phyloP scores from a whole-genome alignment of 495 filamentous ascomycete species.

The Umbilicaria muhlenbergii region DNA sequence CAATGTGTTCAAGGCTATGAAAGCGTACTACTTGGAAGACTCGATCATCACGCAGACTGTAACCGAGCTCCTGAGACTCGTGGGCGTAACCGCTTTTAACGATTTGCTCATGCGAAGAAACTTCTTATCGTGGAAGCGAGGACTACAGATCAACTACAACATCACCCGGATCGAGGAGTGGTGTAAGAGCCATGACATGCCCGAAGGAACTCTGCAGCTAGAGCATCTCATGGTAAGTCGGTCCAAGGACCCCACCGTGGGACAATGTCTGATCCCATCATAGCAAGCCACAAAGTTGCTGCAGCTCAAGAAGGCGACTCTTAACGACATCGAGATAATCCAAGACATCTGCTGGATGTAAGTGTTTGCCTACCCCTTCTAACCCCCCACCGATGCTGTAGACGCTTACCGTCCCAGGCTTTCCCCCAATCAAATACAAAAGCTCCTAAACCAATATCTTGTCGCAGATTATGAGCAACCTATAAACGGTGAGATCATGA shows the following conservation, averaged over 20 bases:
- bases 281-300: constrained; percentile 97
- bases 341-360: constrained; percentile 99
- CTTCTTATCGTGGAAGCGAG: constrained; percentile 98
- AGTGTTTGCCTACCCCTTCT: constrained; percentile 18
- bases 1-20: constrained; percentile 96
- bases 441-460: constrained; percentile 95
- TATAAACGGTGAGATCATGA: constrained; percentile 99
- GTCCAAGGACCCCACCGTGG: background rate
- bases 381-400: too few species aligned
- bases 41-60: constrained; percentile 88
- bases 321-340: constrained; percentile 99
- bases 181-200: constrained; percentile 99
- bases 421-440: constrained; percentile 97
- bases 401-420: constrained; percentile 37
- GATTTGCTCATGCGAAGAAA: constrained; percentile 95
- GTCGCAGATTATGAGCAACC: constrained; percentile 99
- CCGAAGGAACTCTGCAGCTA: constrained; percentile 89
- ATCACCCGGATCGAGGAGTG: constrained; percentile 99
- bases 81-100: constrained; percentile 98
- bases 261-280: constrained; percentile 17
- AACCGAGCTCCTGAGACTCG: constrained; percentile 82
- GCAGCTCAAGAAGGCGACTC: constrained; percentile 95
- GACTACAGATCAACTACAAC: constrained; percentile 99
- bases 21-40: constrained; percentile 92
- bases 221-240: constrained; percentile 86